A percentile compares a stretch with the other conserved stretches of the same genome.
Evolutionary conservation across 176 grass and related monocot species (phyloP).

Genomic region (Dactylis glomerata): DNA sequence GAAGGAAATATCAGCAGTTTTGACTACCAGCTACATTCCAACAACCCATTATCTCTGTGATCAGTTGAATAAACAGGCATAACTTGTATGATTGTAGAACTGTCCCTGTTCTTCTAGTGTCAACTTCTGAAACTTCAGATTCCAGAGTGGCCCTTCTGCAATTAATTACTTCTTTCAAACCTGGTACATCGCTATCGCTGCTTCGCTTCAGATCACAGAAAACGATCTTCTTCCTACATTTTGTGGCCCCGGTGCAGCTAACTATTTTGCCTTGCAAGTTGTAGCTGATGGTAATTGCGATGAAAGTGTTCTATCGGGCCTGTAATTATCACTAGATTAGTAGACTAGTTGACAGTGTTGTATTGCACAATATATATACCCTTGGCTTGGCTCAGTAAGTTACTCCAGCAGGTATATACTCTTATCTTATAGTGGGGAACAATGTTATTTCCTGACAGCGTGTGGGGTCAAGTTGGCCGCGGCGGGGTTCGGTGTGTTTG

Average conservation of each 20-base stretch:
- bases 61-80: neutral
- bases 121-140: conserved; percentile 11
- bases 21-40: conserved; percentile 28
- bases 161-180: neutral
- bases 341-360: neutral
- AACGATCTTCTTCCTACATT: neutral
- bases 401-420: neutral
- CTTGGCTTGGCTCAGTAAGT: neutral
- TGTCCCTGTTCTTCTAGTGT: conserved; percentile 13
- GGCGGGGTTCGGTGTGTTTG: conserved; percentile 65
- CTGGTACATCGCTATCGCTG: neutral
- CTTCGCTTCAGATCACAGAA: neutral
- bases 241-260: neutral
- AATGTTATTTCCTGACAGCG: conserved; percentile 39
- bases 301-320: neutral
- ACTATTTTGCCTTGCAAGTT: neutral
- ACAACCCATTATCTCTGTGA: neutral
- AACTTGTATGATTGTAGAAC: conserved; percentile 2
- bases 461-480: conserved; percentile 59
- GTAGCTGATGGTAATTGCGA: neutral
- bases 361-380: neutral
- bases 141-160: neutral
- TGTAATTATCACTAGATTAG: neutral
- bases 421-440: conserved; percentile 19
- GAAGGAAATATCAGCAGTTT: conserved; percentile 1